Conservation (phyloP, 2,329 filamentous ascomycete genomes). For the Fusarium clavum region DNA sequence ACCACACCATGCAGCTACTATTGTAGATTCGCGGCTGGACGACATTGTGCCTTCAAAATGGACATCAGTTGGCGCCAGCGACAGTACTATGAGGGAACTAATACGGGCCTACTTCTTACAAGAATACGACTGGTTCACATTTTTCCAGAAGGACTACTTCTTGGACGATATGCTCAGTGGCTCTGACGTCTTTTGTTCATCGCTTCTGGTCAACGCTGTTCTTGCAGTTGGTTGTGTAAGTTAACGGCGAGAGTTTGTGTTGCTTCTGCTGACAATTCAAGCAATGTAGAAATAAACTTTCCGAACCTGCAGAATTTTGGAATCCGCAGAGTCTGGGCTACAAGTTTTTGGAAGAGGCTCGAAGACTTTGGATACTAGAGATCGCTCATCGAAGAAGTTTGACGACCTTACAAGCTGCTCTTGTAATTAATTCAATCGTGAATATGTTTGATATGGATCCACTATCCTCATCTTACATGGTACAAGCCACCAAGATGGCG, state of each 20-base stretch:
- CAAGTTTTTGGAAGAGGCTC: slow-evolving; percentile 17
- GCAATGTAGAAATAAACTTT: slow-evolving; percentile 3
- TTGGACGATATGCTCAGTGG: slow-evolving; percentile 18
- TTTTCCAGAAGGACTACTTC: slow-evolving; percentile 22
- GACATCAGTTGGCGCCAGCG: background rate
- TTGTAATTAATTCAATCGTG: background rate
- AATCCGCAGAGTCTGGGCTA: background rate
- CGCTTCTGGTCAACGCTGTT: slow-evolving; percentile 13
- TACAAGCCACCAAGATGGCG: background rate
- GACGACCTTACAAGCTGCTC: slow-evolving; percentile 5
- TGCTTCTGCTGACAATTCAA: background rate
- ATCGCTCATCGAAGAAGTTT: background rate
- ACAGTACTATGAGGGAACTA: background rate
- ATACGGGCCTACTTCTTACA: slow-evolving; percentile 8
- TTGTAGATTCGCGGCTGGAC: slow-evolving; percentile 1
- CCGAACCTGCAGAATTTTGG: slow-evolving; percentile 17
- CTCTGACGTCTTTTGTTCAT: background rate
- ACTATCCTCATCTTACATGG: background rate
- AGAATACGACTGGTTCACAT: slow-evolving; percentile 15
- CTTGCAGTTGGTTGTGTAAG: slow-evolving; percentile 21
- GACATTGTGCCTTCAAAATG: slow-evolving; percentile 1
- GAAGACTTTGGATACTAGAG: slow-evolving; percentile 6
- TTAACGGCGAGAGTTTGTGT: background rate
- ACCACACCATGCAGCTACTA: slow-evolving; percentile 15
- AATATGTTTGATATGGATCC: slow-evolving; percentile 20